A percentile compares a stretch with the other conserved stretches of the same genome.
phyloP scores from a whole-genome alignment of 2,329 filamentous ascomycete species.

The Hymenoscyphus repandus region DNA sequence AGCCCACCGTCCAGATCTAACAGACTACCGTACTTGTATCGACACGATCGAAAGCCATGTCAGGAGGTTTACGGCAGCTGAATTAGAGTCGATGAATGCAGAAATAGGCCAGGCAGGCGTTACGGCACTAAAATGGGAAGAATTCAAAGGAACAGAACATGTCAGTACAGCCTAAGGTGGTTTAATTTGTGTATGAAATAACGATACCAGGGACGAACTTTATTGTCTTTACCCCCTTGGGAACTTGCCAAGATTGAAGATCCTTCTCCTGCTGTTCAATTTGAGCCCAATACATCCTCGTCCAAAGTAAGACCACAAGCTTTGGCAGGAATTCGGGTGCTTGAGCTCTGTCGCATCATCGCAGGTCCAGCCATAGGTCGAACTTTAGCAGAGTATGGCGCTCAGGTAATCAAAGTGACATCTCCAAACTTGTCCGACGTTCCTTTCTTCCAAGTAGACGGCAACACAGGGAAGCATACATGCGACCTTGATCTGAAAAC shows the following conservation, averaged over 20 bases:
- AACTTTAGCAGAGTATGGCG: slow-evolving; percentile 69
- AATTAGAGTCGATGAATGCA: slow-evolving; percentile 55
- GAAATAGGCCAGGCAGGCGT: slow-evolving; percentile 54
- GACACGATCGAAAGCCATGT: slow-evolving; percentile 55
- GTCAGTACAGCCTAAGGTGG: slow-evolving; percentile 32
- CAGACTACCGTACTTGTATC: slow-evolving; percentile 54
- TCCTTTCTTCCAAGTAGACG: slow-evolving; percentile 67
- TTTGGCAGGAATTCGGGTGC: slow-evolving; percentile 60
- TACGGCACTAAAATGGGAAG: slow-evolving; percentile 51
- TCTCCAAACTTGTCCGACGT: slow-evolving; percentile 63
- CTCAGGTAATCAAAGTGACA: slow-evolving; percentile 68
- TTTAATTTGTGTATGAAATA: background rate
- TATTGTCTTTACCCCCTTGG: slow-evolving; percentile 39
- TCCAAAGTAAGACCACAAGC: slow-evolving; percentile 17
- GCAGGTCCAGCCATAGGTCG: slow-evolving; percentile 69
- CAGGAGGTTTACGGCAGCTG: slow-evolving; percentile 45
- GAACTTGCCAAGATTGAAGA: slow-evolving; percentile 45
- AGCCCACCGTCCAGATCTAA: slow-evolving; percentile 54
- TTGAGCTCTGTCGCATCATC: slow-evolving; percentile 72
- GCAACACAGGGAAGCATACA: slow-evolving; percentile 66
- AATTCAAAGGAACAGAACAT: slow-evolving; percentile 52
- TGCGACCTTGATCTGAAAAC: slow-evolving; percentile 58
- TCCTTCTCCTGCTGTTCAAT: slow-evolving; percentile 37
- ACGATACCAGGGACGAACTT: slow-evolving; percentile 33
- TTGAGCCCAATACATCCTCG: slow-evolving; percentile 26